Conservation (phyloP, 345 rosid species). For the Eucalyptus erythrocorys region DNA sequence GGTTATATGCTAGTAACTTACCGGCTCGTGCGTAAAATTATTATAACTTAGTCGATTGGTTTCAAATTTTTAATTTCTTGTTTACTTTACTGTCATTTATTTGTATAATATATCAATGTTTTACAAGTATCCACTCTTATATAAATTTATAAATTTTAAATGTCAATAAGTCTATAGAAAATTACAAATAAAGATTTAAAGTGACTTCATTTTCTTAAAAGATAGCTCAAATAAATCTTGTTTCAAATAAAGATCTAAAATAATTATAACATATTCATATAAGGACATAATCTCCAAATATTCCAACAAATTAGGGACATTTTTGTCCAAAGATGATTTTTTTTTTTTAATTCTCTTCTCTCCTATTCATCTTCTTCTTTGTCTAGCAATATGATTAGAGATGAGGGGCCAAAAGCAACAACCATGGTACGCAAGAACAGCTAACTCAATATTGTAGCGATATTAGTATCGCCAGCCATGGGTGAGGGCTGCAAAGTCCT, state of each 20-base stretch:
- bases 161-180: too few species aligned
- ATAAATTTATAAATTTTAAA: background rate
- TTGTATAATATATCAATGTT: background rate
- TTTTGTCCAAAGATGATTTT: background rate
- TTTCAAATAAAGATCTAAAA: too few species aligned
- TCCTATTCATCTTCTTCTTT: background rate
- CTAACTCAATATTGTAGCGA: background rate
- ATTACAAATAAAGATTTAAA: too few species aligned
- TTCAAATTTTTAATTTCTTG: background rate
- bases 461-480: fast-evolving
- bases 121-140: background rate
- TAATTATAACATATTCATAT: too few species aligned
- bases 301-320: background rate
- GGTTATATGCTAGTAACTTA: background rate
- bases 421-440: background rate
- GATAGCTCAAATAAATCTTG: too few species aligned
- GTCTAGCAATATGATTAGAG: background rate
- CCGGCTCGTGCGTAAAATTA: background rate
- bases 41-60: background rate
- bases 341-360: fast-evolving
- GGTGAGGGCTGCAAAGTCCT: background rate
- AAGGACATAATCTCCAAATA: background rate
- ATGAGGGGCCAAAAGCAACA: background rate
- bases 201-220: too few species aligned
- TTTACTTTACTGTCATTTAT: background rate